Conservation (phyloP, 2,329 filamentous ascomycete genomes). For the Cercospora citrullina region DNA sequence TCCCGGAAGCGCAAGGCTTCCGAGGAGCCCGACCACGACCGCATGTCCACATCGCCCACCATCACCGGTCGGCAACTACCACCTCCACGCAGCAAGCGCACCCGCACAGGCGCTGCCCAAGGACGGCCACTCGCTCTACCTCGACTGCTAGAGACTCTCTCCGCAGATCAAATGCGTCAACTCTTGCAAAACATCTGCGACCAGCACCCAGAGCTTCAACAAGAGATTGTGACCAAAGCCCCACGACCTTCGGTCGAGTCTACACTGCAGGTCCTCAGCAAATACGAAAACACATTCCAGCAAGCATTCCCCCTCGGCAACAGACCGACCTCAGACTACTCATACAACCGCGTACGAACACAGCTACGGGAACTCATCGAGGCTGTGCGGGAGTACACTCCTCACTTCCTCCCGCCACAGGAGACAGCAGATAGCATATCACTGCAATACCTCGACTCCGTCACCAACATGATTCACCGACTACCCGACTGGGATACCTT, state of each 20-base stretch:
- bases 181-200: slow-evolving; percentile 92
- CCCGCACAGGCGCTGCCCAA: slow-evolving; percentile 64
- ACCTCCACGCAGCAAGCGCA: slow-evolving; percentile 61
- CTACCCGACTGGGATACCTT: slow-evolving; percentile 89
- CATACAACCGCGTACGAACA: slow-evolving; percentile 88
- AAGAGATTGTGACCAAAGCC: slow-evolving; percentile 79
- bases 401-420: slow-evolving; percentile 89
- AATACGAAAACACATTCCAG: slow-evolving; percentile 77
- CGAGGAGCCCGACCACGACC: slow-evolving; percentile 64
- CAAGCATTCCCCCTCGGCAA: slow-evolving; percentile 82
- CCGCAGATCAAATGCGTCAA: slow-evolving; percentile 77
- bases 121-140: slow-evolving; percentile 66
- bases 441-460: slow-evolving; percentile 82
- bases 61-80: slow-evolving; percentile 65
- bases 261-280: slow-evolving; percentile 74
- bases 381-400: slow-evolving; percentile 89
- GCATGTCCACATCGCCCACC: slow-evolving; percentile 89
- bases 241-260: slow-evolving; percentile 83
- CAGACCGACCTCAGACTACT: slow-evolving; percentile 83
- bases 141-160: slow-evolving; percentile 90
- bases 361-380: slow-evolving; percentile 78
- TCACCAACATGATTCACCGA: slow-evolving; percentile 84
- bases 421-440: slow-evolving; percentile 82
- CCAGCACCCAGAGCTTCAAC: slow-evolving; percentile 78
- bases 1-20: slow-evolving; percentile 86